Conservation (phyloP, 2,329 filamentous ascomycete species). For the Phyllosticta citriasiana region DNA sequence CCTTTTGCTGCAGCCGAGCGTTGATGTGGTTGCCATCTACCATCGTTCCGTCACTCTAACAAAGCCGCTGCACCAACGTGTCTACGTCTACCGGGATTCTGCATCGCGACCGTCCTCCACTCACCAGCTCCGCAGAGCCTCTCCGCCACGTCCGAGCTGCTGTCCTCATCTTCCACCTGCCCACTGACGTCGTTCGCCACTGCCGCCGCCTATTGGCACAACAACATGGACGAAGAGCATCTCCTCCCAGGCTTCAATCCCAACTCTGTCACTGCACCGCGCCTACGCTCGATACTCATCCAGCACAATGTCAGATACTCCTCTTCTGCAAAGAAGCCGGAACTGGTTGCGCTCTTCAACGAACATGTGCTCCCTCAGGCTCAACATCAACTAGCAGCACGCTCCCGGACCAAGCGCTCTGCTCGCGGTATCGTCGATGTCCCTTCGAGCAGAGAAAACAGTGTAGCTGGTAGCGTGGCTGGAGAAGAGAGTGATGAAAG, state of each 20-base stretch:
- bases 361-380: slow-evolving; percentile 69
- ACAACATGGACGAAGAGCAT: slow-evolving; percentile 51
- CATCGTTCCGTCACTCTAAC: background rate
- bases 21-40: background rate
- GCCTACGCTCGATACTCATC: slow-evolving; percentile 82
- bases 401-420: slow-evolving; percentile 71
- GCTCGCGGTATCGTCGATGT: slow-evolving; percentile 72
- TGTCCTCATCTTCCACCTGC: background rate
- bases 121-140: background rate
- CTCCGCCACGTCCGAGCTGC: background rate
- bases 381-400: slow-evolving; percentile 62
- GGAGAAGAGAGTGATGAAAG: slow-evolving; percentile 44
- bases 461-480: slow-evolving; percentile 33
- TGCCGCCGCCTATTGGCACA: slow-evolving; percentile 2
- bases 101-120: background rate
- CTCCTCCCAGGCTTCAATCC: slow-evolving; percentile 82
- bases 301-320: slow-evolving; percentile 79
- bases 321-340: slow-evolving; percentile 80
- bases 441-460: slow-evolving; percentile 55
- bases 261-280: slow-evolving; percentile 71
- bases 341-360: slow-evolving; percentile 77
- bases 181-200: slow-evolving; percentile 7
- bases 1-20: background rate
- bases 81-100: background rate
- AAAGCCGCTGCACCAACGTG: background rate